Conservation (phyloP, 2,329 filamentous ascomycete genomes). For the Cladophialophora chaetospira region DNA sequence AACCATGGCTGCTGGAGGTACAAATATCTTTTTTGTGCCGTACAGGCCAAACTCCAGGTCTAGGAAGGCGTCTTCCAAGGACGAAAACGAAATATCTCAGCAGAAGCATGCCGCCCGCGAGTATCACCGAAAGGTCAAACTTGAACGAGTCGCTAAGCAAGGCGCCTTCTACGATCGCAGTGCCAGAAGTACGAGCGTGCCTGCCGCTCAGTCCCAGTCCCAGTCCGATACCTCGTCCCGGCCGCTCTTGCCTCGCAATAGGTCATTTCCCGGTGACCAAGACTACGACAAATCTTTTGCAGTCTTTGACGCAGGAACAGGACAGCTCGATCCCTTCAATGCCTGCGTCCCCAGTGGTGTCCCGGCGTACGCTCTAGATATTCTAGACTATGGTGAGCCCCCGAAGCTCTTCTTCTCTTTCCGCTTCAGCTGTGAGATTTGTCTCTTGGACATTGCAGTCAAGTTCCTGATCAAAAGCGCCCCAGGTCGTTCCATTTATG, state of each 20-base stretch:
- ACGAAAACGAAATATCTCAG: conserved; percentile 14
- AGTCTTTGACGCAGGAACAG: conserved; percentile 11
- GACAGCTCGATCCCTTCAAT: conserved; percentile 20
- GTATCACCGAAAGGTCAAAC: conserved; percentile 23
- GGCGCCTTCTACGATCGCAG: conserved; percentile 1
- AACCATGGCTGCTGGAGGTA: conserved; percentile 6
- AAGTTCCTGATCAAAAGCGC: background rate
- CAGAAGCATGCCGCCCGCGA: conserved; percentile 25
- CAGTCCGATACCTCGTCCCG: background rate
- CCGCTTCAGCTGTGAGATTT: too few relatives aligned
- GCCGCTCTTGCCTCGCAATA: conserved; percentile 1
- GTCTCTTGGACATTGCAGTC: background rate
- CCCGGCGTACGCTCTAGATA: conserved; percentile 11
- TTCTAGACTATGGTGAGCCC: conserved; percentile 17
- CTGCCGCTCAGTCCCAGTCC: background rate
- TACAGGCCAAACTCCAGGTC: conserved; percentile 10
- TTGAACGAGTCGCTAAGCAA: conserved; percentile 12
- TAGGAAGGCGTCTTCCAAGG: background rate
- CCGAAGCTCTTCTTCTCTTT: background rate
- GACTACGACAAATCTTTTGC: background rate
- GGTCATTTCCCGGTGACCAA: background rate
- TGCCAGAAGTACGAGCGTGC: background rate
- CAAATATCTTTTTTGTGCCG: conserved; percentile 22
- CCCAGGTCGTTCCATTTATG: conserved; percentile 3
- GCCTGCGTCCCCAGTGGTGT: conserved; percentile 9